Evolutionary conservation across 495 filamentous ascomycete genomes (phyloP).

Genomic region (Chaetomium tenue): DNA sequence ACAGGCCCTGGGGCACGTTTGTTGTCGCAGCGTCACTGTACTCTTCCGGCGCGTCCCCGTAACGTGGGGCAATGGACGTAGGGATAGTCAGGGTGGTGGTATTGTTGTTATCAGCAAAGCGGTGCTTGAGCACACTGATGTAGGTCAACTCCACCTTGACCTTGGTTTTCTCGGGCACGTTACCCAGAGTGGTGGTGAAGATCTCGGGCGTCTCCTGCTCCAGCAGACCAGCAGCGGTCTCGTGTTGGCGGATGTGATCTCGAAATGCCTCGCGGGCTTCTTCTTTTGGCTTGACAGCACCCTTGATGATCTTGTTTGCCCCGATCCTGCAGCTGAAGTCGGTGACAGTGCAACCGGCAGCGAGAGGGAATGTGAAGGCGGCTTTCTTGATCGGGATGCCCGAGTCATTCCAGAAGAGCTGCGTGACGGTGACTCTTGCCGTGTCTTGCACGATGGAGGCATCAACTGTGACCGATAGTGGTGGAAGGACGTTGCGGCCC

Average conservation of each 20-base stretch:
- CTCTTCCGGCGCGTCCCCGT: slow-evolving; percentile 19
- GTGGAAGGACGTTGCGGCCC: slow-evolving; percentile 21
- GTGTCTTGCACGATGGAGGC: slow-evolving; percentile 25
- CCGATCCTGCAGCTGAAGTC: slow-evolving; percentile 22
- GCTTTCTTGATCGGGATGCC: slow-evolving; percentile 20
- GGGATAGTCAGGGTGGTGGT: slow-evolving; percentile 22
- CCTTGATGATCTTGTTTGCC: slow-evolving; percentile 18
- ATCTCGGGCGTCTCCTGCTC: slow-evolving; percentile 26
- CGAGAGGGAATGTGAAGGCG: slow-evolving; percentile 25
- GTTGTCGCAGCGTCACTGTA: slow-evolving; percentile 16
- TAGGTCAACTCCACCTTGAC: slow-evolving; percentile 21
- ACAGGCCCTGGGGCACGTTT: slow-evolving; percentile 11
- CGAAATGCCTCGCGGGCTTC: slow-evolving; percentile 24
- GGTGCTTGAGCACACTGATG: slow-evolving; percentile 24
- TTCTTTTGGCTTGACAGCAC: slow-evolving; percentile 19
- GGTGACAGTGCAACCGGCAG: slow-evolving; percentile 23
- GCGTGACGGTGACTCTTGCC: slow-evolving; percentile 18
- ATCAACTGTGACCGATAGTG: slow-evolving; percentile 20
- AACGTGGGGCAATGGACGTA: slow-evolving; percentile 23
- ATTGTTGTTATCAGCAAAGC: slow-evolving; percentile 12
- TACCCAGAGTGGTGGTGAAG: slow-evolving; percentile 26
- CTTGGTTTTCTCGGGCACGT: slow-evolving; percentile 20
- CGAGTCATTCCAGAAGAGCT: slow-evolving; percentile 26
- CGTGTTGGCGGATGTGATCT: slow-evolving; percentile 10
- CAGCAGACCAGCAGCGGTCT: slow-evolving; percentile 18